These are phyloP conservation scores for Taphrina pruni DNA, from an alignment of 1,139 yeast species.

Conservation along the genomic window DNA sequence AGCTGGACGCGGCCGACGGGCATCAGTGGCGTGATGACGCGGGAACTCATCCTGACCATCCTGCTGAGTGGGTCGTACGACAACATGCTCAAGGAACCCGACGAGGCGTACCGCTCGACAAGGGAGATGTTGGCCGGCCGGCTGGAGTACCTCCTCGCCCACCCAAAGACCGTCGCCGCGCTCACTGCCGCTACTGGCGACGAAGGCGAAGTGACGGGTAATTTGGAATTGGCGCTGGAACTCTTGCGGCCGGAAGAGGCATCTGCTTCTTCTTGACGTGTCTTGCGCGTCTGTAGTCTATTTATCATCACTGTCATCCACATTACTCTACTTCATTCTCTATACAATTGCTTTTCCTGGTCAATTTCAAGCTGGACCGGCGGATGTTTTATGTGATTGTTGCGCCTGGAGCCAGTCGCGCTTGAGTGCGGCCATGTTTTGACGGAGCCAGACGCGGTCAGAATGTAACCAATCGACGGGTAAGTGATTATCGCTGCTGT, in stretches of 20 bases:
- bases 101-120: constrained; percentile 5
- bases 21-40: constrained; percentile 3
- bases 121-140: constrained; percentile 6
- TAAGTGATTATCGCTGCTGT: neutral
- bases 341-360: too few relatives aligned
- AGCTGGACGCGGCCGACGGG: constrained; percentile 15
- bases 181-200: constrained; percentile 1
- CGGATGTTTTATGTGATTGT: neutral
- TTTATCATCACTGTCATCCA: neutral
- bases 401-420: constrained; percentile 1
- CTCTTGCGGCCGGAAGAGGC: constrained; percentile 5
- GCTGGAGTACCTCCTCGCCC: constrained; percentile 28
- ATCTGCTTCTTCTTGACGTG: too few relatives aligned
- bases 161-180: constrained; percentile 27
- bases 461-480: constrained; percentile 32
- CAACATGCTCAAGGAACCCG: constrained; percentile 17
- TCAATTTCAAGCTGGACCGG: too few relatives aligned
- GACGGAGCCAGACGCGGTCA: constrained; percentile 5
- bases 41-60: constrained; percentile 15
- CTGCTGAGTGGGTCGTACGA: constrained; percentile 24
- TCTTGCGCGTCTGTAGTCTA: neutral
- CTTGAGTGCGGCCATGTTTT: neutral
- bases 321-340: too few relatives aligned
- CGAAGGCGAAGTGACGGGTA: constrained; percentile 1
- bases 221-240: neutral